These are phyloP conservation scores for Plasmopara muralis DNA, from an alignment of 352 stramenopile species.

Conservation along the genomic window DNA sequence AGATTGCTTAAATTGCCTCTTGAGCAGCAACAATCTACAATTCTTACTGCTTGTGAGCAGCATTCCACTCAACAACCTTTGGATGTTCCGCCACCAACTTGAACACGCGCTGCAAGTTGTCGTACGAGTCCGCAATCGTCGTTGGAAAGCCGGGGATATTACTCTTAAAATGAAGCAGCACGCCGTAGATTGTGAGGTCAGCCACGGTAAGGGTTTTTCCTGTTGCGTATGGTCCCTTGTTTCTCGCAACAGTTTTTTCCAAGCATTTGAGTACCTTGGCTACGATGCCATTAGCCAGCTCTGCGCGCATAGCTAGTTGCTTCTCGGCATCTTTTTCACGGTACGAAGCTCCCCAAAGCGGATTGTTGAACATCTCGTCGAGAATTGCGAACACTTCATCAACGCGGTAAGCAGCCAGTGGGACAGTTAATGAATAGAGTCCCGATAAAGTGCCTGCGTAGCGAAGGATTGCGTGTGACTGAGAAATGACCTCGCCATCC, in stretches of 20 bases:
- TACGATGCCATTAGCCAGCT: constrained; percentile 29
- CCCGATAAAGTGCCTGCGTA: constrained; percentile 44
- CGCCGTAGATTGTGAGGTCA: constrained; percentile 42
- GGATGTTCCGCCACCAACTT: constrained; percentile 35
- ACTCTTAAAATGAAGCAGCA: constrained; percentile 35
- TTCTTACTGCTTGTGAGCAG: constrained; percentile 24
- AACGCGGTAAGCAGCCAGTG: constrained; percentile 23
- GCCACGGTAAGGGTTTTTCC: constrained; percentile 36
- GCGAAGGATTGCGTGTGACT: constrained; percentile 45
- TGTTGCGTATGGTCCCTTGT: constrained; percentile 31
- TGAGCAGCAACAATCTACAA: background rate
- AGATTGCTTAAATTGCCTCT: too few species aligned
- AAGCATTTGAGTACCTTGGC: constrained; percentile 34
- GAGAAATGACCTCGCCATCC: constrained; percentile 33
- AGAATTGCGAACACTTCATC: constrained; percentile 35
- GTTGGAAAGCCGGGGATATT: constrained; percentile 22
- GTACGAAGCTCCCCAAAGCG: constrained; percentile 17
- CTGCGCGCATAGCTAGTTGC: constrained; percentile 31
- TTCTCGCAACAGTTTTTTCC: constrained; percentile 39
- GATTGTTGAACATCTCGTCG: constrained; percentile 39
- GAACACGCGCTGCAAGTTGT: constrained; percentile 32
- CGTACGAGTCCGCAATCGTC: constrained; percentile 29
- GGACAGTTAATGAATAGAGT: constrained; percentile 32
- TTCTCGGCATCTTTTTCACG: constrained; percentile 30
- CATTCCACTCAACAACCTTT: constrained; percentile 53